phyloP scores from a whole-genome alignment of 352 stramenopile species.

The Pythium myriotylum region DNA sequence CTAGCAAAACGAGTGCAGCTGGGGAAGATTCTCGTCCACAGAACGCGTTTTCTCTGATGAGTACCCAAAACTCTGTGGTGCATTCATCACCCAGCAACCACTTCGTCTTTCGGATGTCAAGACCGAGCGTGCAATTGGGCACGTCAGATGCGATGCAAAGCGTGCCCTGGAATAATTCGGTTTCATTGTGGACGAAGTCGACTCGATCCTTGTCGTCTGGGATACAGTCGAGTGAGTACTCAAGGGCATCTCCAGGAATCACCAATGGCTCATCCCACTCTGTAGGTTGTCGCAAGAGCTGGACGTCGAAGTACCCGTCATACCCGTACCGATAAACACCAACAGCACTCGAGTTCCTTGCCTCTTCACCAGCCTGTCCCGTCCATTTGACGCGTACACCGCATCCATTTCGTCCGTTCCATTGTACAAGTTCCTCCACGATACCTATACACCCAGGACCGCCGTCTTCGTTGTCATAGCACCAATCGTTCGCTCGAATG shows the following conservation, averaged over 20 bases:
- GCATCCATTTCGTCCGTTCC: conserved; percentile 47
- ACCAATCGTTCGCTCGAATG: conserved; percentile 66
- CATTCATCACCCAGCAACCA: conserved; percentile 37
- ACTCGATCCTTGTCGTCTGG: neutral
- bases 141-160: conserved; percentile 19
- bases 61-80: conserved; percentile 62
- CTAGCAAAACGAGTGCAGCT: conserved; percentile 20
- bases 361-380: neutral
- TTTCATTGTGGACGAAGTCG: conserved; percentile 14
- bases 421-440: conserved; percentile 58
- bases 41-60: conserved; percentile 1
- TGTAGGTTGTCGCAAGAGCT: conserved; percentile 27
- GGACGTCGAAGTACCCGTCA: conserved; percentile 63
- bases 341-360: neutral
- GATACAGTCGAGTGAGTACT: conserved; percentile 36
- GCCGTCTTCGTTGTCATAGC: conserved; percentile 77
- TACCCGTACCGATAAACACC: conserved; percentile 69
- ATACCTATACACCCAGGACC: conserved; percentile 54
- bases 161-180: conserved; percentile 40
- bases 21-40: too few species aligned
- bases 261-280: conserved; percentile 41
- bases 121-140: conserved; percentile 1
- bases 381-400: conserved; percentile 64
- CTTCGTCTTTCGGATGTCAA: conserved; percentile 26
- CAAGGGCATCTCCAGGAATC: conserved; percentile 44